phyloP scores from a whole-genome alignment of 202 grass and related monocot genomes.

The Schoenoplectus triqueter region DNA sequence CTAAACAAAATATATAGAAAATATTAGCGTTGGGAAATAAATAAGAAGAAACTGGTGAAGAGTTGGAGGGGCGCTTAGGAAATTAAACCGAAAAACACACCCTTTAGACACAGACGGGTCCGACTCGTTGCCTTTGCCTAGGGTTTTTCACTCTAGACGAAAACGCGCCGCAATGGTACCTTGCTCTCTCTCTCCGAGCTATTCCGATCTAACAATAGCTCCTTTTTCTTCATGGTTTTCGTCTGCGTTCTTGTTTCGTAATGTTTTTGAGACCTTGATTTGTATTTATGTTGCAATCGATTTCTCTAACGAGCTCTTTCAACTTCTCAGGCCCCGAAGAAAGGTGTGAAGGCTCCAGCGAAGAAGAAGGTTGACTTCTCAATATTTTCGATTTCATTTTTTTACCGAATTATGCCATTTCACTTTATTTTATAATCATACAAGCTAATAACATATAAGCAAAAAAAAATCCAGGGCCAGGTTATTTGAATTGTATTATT shows the following conservation, averaged over 20 bases:
- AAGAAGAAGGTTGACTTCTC: constrained; percentile 63
- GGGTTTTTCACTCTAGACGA: background rate
- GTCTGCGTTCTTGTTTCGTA: background rate
- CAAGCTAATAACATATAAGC: background rate
- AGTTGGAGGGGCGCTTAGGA: too few relatives aligned
- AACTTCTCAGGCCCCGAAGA: constrained; percentile 66
- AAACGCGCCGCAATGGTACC: background rate
- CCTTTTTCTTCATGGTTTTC: background rate
- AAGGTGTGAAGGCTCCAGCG: constrained; percentile 56
- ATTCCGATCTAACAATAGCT: background rate
- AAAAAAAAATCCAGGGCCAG: too few relatives aligned
- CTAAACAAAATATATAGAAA: too few relatives aligned
- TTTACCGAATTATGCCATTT: background rate
- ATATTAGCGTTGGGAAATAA: too few relatives aligned
- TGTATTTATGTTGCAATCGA: background rate
- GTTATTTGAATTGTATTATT: background rate
- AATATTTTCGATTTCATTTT: background rate
- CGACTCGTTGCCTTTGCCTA: background rate
- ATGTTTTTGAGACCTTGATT: background rate
- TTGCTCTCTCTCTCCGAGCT: background rate
- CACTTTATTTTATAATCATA: background rate
- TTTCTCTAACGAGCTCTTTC: background rate
- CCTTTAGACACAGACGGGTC: too few relatives aligned
- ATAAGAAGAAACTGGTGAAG: too few relatives aligned
- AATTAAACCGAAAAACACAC: too few relatives aligned